These are phyloP conservation scores for Tricholomella constricta DNA, from an alignment of 768 basidiomycete species.

Conservation along the genomic window DNA sequence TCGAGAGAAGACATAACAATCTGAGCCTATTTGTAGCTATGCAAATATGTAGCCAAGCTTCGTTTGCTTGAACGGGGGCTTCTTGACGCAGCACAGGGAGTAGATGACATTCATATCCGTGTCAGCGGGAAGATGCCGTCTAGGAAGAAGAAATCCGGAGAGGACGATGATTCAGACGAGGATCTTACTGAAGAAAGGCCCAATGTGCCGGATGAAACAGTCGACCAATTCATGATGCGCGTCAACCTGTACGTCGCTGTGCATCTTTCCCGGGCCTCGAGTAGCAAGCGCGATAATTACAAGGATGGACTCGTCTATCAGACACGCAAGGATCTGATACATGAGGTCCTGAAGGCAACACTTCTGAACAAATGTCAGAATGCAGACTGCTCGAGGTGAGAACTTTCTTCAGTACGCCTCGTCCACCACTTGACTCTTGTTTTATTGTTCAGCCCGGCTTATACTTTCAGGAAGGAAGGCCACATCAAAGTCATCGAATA, in stretches of 20 bases:
- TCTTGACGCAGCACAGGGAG: conserved; percentile 72
- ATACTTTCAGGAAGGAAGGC: conserved; percentile 93
- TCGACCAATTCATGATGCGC: conserved; percentile 61
- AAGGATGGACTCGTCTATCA: conserved; percentile 90
- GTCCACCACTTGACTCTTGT: conserved; percentile 6
- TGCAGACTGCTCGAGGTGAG: conserved; percentile 77
- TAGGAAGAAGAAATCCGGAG: conserved; percentile 31
- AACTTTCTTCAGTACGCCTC: conserved; percentile 18
- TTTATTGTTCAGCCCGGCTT: conserved; percentile 56
- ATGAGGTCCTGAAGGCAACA: conserved; percentile 74
- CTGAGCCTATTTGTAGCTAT: conserved; percentile 49
- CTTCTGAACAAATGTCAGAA: conserved; percentile 77
- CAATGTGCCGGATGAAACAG: conserved; percentile 55
- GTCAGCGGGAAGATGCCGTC: conserved; percentile 28
- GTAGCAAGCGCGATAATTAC: conserved; percentile 77
- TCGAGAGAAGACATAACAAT: background rate
- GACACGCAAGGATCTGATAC: conserved; percentile 78
- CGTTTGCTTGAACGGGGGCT: conserved; percentile 89
- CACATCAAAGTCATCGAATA: conserved; percentile 94
- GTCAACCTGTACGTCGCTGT: conserved; percentile 67
- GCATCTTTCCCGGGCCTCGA: conserved; percentile 47
- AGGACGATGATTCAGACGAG: conserved; percentile 39
- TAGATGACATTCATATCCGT: conserved; percentile 67
- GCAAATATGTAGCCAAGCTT: conserved; percentile 85
- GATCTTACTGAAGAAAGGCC: conserved; percentile 43